Conservation (phyloP, 768 basidiomycete genomes). For the Kwoniella newhampshirensis region DNA sequence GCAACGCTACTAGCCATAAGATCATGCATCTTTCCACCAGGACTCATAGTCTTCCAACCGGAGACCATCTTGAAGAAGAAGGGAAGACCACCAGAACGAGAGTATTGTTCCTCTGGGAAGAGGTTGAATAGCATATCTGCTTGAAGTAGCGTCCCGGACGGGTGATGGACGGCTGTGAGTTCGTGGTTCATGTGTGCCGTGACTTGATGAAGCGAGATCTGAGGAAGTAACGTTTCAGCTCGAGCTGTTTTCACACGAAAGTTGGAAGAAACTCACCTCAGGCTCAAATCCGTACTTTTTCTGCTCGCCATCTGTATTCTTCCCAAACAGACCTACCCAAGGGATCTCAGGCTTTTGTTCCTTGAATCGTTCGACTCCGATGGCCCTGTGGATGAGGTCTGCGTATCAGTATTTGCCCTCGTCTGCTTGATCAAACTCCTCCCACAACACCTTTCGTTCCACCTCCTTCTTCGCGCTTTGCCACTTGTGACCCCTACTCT, state of each 20-base stretch:
- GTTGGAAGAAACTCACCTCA: conserved; percentile 49
- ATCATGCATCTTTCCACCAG: conserved; percentile 45
- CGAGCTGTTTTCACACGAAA: too few species aligned
- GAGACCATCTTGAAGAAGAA: conserved; percentile 28
- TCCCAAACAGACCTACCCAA: conserved; percentile 63
- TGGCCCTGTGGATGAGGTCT: conserved; percentile 52
- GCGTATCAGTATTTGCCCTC: not conserved
- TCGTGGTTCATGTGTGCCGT: conserved; percentile 69
- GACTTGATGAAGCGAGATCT: conserved; percentile 58
- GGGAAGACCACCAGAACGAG: conserved; percentile 39
- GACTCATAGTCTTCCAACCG: conserved; percentile 33
- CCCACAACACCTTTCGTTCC: not conserved
- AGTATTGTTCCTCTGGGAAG: conserved; percentile 69
- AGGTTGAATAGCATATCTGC: conserved; percentile 84
- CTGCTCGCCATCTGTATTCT: conserved; percentile 59
- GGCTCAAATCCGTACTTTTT: conserved; percentile 76
- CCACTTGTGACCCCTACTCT: not conserved
- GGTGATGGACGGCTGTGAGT: conserved; percentile 74
- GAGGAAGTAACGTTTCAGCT: not conserved
- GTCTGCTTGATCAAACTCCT: not conserved
- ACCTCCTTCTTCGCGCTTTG: not conserved
- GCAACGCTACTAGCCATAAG: conserved; percentile 35
- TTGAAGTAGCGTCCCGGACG: conserved; percentile 70
- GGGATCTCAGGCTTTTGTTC: conserved; percentile 56
- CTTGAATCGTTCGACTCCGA: conserved; percentile 64